Evolutionary conservation across 2,329 filamentous ascomycete species (phyloP), one percentile per base, ranked within the genome.

Genomic region (Phaeosphaeriaceae sp.): DNA sequence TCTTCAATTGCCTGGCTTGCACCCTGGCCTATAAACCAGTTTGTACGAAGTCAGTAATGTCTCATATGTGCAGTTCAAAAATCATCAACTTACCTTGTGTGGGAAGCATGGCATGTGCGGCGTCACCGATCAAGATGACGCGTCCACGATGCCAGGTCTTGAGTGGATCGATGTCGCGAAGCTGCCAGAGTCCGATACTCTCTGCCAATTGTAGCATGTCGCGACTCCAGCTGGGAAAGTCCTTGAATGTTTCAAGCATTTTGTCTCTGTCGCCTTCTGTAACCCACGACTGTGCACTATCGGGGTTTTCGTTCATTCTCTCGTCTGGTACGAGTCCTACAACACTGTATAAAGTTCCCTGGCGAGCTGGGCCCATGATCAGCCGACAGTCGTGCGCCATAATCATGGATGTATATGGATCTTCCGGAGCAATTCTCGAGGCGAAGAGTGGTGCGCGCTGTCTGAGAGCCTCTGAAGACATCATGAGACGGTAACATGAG

Each of bases 1-100:
- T 87, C 85, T 65, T 87, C 85, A 7, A 87, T 70, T 0, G 83
- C 83, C 70, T 86, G 84, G 6, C 81, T 83, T 1, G 82, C 80
- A 0, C 85, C 85, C 68, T 87, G 85, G n/a, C n/a, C n/a, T n/a
- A n/a, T n/a, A n/a, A n/a, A n/a, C n/a, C n/a, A n/a, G n/a, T n/a
- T n/a, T n/a, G n/a, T n/a, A n/a, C n/a, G n/a, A n/a, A n/a, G n/a
- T n/a, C n/a, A n/a, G n/a, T n/a, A n/a, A n/a, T n/a, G n/a, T n/a
- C n/a, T n/a, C n/a, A n/a, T n/a, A n/a, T n/a, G n/a, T n/a, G n/a
- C n/a, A n/a, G n/a, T n/a, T n/a, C n/a, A n/a, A n/a, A n/a, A n/a
- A n/a, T n/a, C n/a, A n/a, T n/a, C n/a, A n/a, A n/a, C n/a, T n/a
- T n/a, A 2, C 84, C 84, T 1, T 82, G 81, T 9, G 80, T 82